Percentiles rank a stretch among this genome's conserved stretches.
Evolutionary conservation across 306 rosid genomes (phyloP).

Genomic region (Spatholobus suberectus): DNA sequence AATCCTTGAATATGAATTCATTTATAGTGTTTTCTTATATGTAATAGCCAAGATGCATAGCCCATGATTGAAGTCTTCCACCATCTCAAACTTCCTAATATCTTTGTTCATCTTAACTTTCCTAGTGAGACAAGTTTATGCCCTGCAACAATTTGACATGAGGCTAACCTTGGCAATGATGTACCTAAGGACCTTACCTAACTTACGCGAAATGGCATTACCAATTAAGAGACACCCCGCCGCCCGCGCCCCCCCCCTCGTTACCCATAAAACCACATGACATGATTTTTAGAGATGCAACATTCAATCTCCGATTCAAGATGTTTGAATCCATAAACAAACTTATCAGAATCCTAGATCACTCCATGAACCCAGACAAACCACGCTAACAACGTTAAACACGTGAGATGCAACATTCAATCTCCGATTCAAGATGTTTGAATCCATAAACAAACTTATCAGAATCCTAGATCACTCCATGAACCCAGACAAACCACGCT

Average conservation of each 20-base stretch:
- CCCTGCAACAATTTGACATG: constrained; percentile 42
- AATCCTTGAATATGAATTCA: constrained; percentile 33
- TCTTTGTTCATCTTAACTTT: constrained; percentile 29
- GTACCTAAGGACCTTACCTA: constrained; percentile 15
- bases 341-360: constrained; percentile 16
- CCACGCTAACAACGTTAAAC: constrained; percentile 2
- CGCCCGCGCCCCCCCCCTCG: too few relatives aligned
- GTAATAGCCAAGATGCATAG: constrained; percentile 37
- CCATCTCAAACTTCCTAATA: constrained; percentile 16
- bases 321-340: constrained; percentile 18
- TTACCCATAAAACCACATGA: constrained; percentile 27
- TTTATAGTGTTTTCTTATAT: constrained; percentile 35
- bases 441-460: constrained; percentile 3
- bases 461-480: constrained; percentile 16
- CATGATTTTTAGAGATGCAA: constrained; percentile 3
- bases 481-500: constrained; percentile 14
- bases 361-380: constrained; percentile 12
- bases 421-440: constrained; percentile 16
- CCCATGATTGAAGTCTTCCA: constrained; percentile 27
- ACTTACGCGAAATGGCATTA: not conserved
- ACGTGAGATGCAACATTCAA: constrained; percentile 4
- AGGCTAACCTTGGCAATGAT: constrained; percentile 35
- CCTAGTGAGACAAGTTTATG: constrained; percentile 38
- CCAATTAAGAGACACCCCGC: not conserved
- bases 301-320: constrained; percentile 6